These are phyloP conservation scores for Huntiella moniliformis DNA, from an alignment of 2,329 filamentous ascomycete species.

Conservation along the genomic window DNA sequence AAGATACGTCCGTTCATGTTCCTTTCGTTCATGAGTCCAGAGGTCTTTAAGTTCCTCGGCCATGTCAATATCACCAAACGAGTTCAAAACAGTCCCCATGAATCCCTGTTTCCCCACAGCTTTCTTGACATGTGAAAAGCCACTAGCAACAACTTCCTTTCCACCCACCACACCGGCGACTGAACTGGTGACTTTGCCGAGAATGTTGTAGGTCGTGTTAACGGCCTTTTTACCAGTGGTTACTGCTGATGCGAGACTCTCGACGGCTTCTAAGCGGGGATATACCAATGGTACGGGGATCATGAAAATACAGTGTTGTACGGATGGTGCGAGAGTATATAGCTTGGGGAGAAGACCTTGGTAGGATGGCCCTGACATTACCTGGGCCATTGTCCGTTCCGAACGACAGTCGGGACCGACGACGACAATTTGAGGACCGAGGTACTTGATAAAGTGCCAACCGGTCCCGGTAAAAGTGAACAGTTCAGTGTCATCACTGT, in stretches of 20 bases:
- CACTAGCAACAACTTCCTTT: conserved; percentile 78
- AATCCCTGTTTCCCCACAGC: conserved; percentile 87
- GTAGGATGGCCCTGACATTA: conserved; percentile 91
- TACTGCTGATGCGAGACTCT: conserved; percentile 77
- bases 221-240: conserved; percentile 92
- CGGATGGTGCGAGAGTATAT: conserved; percentile 70
- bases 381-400: conserved; percentile 74
- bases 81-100: conserved; percentile 89
- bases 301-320: conserved; percentile 97
- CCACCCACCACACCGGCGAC: conserved; percentile 91
- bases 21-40: conserved; percentile 97
- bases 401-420: conserved; percentile 84
- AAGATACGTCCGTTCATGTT: conserved; percentile 88
- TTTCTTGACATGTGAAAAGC: conserved; percentile 89
- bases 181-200: conserved; percentile 86
- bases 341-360: conserved; percentile 95
- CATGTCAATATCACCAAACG: conserved; percentile 89
- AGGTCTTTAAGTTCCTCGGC: conserved; percentile 87
- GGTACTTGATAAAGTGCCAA: conserved; percentile 96
- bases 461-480: conserved; percentile 95
- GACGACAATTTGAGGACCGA: conserved; percentile 77
- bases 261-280: conserved; percentile 75
- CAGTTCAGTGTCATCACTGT: conserved; percentile 71
- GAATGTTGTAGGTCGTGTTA: conserved; percentile 86
- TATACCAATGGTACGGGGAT: conserved; percentile 80